phyloP scores from a whole-genome alignment of 2,329 filamentous ascomycete species.

The Penicillium sp. region DNA sequence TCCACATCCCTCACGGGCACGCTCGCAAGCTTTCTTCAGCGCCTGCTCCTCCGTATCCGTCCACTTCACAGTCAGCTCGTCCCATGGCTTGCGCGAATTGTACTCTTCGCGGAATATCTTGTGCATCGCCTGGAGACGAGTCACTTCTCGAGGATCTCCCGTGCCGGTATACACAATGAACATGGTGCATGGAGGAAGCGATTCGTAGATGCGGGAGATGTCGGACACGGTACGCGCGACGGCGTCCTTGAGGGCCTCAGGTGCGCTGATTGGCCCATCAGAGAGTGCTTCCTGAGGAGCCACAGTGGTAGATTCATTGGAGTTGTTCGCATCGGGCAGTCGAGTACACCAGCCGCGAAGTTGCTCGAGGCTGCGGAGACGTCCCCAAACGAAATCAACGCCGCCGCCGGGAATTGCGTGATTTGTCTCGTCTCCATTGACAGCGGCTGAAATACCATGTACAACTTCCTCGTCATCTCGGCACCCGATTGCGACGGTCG shows the following conservation, averaged over 20 bases:
- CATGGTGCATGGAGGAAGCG: conserved; percentile 58
- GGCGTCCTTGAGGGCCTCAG: conserved; percentile 22
- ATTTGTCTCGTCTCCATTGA: conserved; percentile 48
- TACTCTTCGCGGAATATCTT: conserved; percentile 57
- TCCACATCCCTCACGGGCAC: conserved; percentile 57
- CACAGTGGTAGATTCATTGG: conserved; percentile 35
- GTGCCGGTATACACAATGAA: conserved; percentile 65
- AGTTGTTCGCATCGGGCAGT: conserved; percentile 47
- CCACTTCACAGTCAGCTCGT: conserved; percentile 62
- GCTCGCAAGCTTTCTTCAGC: conserved; percentile 55
- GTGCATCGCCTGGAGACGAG: conserved; percentile 56
- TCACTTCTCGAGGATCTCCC: conserved; percentile 58
- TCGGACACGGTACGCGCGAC: conserved; percentile 51
- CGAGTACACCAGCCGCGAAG: conserved; percentile 59
- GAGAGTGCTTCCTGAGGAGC: conserved; percentile 26
- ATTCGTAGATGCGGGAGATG: conserved; percentile 54
- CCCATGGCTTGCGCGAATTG: conserved; percentile 58
- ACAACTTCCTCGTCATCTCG: conserved; percentile 58
- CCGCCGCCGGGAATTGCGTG: conserved; percentile 49
- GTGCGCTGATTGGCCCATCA: neutral
- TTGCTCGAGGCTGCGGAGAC: conserved; percentile 60
- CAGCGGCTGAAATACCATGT: conserved; percentile 51
- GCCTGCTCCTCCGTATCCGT: conserved; percentile 63
- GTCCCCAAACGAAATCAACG: conserved; percentile 63
- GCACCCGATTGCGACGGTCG: conserved; percentile 56